Percentiles rank a stretch among this genome's conserved stretches.
Evolutionary conservation across 768 basidiomycete species (phyloP).

Genomic region (Arthromyces matolae): DNA sequence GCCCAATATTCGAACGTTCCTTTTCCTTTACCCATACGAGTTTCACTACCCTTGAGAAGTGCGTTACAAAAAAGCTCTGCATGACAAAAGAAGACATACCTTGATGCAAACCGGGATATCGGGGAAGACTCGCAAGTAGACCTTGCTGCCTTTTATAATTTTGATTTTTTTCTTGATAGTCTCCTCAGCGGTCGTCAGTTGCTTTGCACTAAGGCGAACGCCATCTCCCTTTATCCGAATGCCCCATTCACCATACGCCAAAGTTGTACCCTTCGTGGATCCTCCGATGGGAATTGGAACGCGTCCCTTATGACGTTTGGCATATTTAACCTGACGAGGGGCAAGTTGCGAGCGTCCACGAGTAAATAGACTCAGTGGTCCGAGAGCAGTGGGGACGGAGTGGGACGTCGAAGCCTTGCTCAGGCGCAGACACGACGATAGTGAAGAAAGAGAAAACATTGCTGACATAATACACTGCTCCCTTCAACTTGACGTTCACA

Average conservation of each 20-base stretch:
- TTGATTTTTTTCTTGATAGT: slow-evolving; percentile 90
- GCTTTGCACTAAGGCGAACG: slow-evolving; percentile 80
- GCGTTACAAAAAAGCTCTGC: background rate
- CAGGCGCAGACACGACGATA: slow-evolving; percentile 27
- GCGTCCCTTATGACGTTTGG: slow-evolving; percentile 88
- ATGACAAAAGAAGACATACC: slow-evolving; percentile 37
- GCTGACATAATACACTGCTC: slow-evolving; percentile 17
- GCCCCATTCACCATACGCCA: slow-evolving; percentile 91
- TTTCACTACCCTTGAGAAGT: slow-evolving; percentile 80
- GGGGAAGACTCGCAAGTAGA: slow-evolving; percentile 88
- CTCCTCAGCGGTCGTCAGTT: slow-evolving; percentile 82
- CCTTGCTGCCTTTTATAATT: slow-evolving; percentile 81
- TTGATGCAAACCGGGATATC: slow-evolving; percentile 98
- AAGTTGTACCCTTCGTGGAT: slow-evolving; percentile 88
- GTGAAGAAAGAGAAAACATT: slow-evolving; percentile 44
- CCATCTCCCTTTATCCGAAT: slow-evolving; percentile 84
- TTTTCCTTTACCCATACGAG: slow-evolving; percentile 99
- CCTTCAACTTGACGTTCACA: slow-evolving; percentile 4
- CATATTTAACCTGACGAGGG: slow-evolving; percentile 77
- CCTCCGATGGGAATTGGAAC: slow-evolving; percentile 86
- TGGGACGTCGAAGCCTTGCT: slow-evolving; percentile 21
- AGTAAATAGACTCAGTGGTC: slow-evolving; percentile 35
- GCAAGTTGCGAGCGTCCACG: slow-evolving; percentile 66
- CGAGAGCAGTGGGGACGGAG: slow-evolving; percentile 23
- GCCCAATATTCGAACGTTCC: slow-evolving; percentile 98